phyloP scores from a whole-genome alignment of 441 rosid species.

The Omphalea diandra region DNA sequence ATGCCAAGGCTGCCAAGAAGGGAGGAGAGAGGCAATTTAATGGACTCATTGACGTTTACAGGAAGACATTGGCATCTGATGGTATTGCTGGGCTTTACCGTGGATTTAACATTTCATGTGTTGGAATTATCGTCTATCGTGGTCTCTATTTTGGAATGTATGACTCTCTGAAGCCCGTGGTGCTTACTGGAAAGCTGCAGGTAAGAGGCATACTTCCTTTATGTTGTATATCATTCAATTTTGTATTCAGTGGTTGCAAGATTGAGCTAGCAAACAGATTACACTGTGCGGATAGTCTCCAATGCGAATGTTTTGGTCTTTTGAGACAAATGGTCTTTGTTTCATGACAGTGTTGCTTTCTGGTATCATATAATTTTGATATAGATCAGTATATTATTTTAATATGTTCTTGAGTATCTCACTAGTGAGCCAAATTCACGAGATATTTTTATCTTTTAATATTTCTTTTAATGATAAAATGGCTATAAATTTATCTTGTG shows the following conservation, averaged over 20 bases:
- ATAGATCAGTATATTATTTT: background rate
- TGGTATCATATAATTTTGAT: too few species aligned
- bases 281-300: too few species aligned
- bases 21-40: conserved; percentile 96
- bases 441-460: too few species aligned
- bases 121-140: conserved; percentile 80
- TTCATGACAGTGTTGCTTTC: background rate
- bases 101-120: conserved; percentile 84
- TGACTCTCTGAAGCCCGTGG: conserved; percentile 91
- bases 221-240: background rate
- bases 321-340: background rate
- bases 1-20: conserved; percentile 83
- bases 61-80: conserved; percentile 77
- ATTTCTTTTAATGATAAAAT: background rate
- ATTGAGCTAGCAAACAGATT: background rate
- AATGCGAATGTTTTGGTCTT: background rate
- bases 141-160: conserved; percentile 95
- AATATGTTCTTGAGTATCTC: background rate
- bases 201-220: conserved; percentile 23
- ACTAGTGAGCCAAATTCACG: too few species aligned
- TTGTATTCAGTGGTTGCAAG: background rate
- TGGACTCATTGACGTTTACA: conserved; percentile 85
- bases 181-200: conserved; percentile 66
- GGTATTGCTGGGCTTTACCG: conserved; percentile 93
- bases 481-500: background rate